Evolutionary conservation across 805 yeast species (phyloP), one percentile per base, ranked within the genome.

Genomic region (Myxozyma mucilagina): DNA sequence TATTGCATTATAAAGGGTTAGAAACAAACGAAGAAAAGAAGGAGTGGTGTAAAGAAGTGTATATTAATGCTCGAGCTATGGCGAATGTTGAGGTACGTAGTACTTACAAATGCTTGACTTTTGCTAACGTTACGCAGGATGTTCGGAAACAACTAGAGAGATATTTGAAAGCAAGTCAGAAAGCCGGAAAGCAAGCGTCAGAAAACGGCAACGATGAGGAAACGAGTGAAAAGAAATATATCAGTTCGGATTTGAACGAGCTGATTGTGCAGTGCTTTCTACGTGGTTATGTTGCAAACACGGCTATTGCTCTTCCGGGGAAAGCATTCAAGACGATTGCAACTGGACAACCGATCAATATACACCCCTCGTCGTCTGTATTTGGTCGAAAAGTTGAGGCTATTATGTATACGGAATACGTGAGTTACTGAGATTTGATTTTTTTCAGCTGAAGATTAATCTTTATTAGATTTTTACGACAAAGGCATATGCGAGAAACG

Each of bases 301-400:
- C 97, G 0, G 99, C 99, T 0, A 83, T 94, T 18, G 96, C 97
- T 10, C 84, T 89, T 84, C 97, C 98, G 0, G 98, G 94, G 73
- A 81, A 97, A 70, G 87, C 97, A 3, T 94, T 87, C 76, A 80
- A 96, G 71, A 91, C 98, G 0, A 87, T 91, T 6, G 77, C 87
- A 34, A 84, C 88, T 1, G 96, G 96, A 31, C 97, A 90, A 59
- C 55, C 51, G 8, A 58, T 65, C n/a, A 57, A 58, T 31, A 53
- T 66, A 32, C 68, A 65, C 39, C 68, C 68, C 6, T 65, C 66
- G 20, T 60, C 64, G 32, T 56, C 63, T 7, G 76, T 94, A 44
- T 94, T 93, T 74, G 97, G 97, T 6, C 82, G 82, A 66, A 82
- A 83, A 67, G 79, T 85, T 48, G 96, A 93, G 67, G 96, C 96